phyloP scores from a whole-genome alignment of 805 yeast species.

The Candida tammaniensis region DNA sequence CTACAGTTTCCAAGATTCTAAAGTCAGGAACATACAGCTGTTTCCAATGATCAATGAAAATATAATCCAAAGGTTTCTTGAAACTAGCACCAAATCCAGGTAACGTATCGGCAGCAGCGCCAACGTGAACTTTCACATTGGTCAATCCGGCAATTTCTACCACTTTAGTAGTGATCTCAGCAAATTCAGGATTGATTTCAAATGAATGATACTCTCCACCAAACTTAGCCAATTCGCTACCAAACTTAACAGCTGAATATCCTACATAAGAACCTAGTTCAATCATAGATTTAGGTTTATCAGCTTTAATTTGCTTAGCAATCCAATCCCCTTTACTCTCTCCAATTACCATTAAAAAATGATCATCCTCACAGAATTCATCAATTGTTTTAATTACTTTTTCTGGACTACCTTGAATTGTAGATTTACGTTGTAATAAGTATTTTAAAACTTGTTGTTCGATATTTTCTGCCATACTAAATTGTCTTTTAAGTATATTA shows the following conservation, averaged over 20 bases:
- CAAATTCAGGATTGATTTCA: constrained; percentile 29
- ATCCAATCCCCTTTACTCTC: constrained; percentile 26
- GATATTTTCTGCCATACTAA: no score
- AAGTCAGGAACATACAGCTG: constrained; percentile 39
- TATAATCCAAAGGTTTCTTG: constrained; percentile 26
- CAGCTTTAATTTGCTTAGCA: constrained; percentile 19
- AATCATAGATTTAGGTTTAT: constrained; percentile 18
- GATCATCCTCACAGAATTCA: constrained; percentile 12
- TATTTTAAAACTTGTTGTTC: constrained; percentile 1
- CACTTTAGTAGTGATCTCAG: constrained; percentile 24
- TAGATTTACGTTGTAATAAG: no score
- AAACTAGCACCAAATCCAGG: constrained; percentile 20
- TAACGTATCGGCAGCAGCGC: constrained; percentile 28
- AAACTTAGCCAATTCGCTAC: constrained; percentile 20
- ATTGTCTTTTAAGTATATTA: no score
- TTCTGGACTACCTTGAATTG: constrained; percentile 28
- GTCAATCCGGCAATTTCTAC: constrained; percentile 34
- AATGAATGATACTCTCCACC: constrained; percentile 31
- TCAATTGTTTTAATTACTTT: constrained; percentile 30
- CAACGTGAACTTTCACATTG: constrained; percentile 30
- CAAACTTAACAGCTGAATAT: constrained; percentile 36
- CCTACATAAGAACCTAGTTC: constrained; percentile 8
- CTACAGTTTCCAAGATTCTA: constrained; percentile 38
- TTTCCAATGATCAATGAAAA: constrained; percentile 42
- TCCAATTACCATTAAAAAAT: constrained; percentile 31